Conservation (phyloP, 768 basidiomycete species). For the Termitomyces sp. region DNA sequence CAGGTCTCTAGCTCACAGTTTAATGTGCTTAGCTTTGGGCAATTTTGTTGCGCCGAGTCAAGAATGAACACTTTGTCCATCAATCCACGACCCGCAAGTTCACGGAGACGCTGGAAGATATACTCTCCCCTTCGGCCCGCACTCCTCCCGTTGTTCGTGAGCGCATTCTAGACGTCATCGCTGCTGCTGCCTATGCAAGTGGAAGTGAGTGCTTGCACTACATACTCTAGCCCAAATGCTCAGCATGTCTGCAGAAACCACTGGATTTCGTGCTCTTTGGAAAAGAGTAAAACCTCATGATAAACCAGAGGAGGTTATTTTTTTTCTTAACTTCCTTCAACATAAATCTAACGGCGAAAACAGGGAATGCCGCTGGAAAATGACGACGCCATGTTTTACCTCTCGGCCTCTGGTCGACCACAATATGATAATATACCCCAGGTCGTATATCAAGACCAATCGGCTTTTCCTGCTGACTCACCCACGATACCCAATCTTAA, state of each 20-base stretch:
- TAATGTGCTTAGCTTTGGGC: constrained; percentile 66
- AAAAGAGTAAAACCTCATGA: constrained; percentile 70
- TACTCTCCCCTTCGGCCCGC: constrained; percentile 46
- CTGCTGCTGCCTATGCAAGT: constrained; percentile 65
- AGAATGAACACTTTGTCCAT: constrained; percentile 57
- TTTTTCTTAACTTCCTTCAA: background rate
- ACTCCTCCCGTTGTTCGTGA: constrained; percentile 80
- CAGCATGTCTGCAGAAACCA: constrained; percentile 16
- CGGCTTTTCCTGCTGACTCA: constrained; percentile 9
- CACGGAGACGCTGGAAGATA: constrained; percentile 71
- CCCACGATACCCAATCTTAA: constrained; percentile 23
- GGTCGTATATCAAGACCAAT: constrained; percentile 30
- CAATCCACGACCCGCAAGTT: constrained; percentile 75
- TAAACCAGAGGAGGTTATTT: constrained; percentile 69
- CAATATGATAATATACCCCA: constrained; percentile 21
- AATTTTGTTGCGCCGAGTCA: constrained; percentile 79
- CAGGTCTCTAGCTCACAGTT: background rate
- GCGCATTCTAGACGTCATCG: constrained; percentile 74
- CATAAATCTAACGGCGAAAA: background rate
- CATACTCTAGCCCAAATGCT: background rate
- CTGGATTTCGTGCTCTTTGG: constrained; percentile 70
- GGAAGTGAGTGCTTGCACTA: constrained; percentile 24
- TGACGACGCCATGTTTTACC: constrained; percentile 65
- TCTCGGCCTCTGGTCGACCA: background rate
- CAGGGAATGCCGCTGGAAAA: constrained; percentile 75